Base-by-base conservation (phyloP, 768 basidiomycete species). In the Hypholoma sublateritium region DNA sequence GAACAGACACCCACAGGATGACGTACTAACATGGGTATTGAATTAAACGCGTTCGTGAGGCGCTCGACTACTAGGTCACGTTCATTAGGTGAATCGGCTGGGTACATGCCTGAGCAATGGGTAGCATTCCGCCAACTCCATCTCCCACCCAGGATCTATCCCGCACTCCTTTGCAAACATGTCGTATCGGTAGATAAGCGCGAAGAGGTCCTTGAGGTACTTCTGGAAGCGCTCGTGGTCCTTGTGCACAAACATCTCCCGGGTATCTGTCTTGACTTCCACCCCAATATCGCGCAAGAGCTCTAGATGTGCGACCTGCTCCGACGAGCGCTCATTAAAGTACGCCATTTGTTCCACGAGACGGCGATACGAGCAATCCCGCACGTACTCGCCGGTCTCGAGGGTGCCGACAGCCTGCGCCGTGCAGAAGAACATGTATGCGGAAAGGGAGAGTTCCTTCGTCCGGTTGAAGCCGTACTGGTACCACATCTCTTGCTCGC, bases 401-500 rank as follows among this genome's bases (percentile, higher is more conserved):
- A 74, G 55, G 17, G 65, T 51, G 8, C 65, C 67, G 4, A 67
- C 64, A 1, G 71, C 71, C n/a, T 70, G 66, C 16, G 67, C 67
- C 11, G 71, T 24, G 43, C 77, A 78, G 65, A 76, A 70, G 49
- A 73, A 70, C 2, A 77, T 55, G 60, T 77, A 79, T 0, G 66
- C 61, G 3, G 50, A 50, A 2, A 76, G 59, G 1, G 74, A 72
- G 16, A 65, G 56, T 34, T 72, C 62, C 52, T 60, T 63, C 32
- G 71, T 63, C 12, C 70, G 65, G 4, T 66, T 66, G 55, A 69
- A 73, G 0, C 74, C 75, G 52, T 72, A 65, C 58, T 74, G 67
- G 0, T 69, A 69, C 67, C 69, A 74, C 14, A 50, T 41, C 24
- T 74, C 45, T 2, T 59, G n/a, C 8, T 63, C 61, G 13, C 28